phyloP scores from a whole-genome alignment of 2,329 filamentous ascomycete genomes.

The Fusarium coicis region DNA sequence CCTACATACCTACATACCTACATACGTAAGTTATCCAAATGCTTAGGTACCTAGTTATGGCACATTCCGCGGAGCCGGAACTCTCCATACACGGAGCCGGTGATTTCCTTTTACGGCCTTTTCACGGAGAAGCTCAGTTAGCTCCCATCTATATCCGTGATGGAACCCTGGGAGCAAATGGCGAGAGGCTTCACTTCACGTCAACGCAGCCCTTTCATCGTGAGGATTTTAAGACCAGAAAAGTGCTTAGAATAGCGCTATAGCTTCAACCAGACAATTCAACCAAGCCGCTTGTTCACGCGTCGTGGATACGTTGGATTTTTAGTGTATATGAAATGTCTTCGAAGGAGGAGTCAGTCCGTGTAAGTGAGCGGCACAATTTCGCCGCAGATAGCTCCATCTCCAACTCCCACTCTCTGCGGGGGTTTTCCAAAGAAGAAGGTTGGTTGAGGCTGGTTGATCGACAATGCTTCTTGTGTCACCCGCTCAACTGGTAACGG shows the following conservation, averaged over 20 bases:
- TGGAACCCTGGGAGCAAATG: neutral
- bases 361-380: conserved; percentile 9
- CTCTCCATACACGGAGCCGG: conserved; percentile 29
- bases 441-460: conserved; percentile 4
- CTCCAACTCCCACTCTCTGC: neutral
- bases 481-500: conserved; percentile 6
- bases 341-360: neutral
- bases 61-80: conserved; percentile 24
- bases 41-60: neutral
- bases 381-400: neutral
- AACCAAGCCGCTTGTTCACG: conserved; percentile 7
- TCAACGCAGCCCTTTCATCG: conserved; percentile 22
- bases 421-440: neutral
- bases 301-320: neutral
- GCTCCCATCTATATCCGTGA: conserved; percentile 6
- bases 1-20: neutral
- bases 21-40: neutral
- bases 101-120: conserved; percentile 8
- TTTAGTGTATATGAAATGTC: conserved; percentile 6
- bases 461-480: conserved; percentile 13
- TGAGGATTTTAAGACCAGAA: neutral
- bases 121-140: neutral
- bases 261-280: neutral
- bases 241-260: conserved; percentile 33
- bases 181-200: neutral